Base-by-base conservation (phyloP, 345 rosid genomes). In the Populus pruinosa region DNA sequence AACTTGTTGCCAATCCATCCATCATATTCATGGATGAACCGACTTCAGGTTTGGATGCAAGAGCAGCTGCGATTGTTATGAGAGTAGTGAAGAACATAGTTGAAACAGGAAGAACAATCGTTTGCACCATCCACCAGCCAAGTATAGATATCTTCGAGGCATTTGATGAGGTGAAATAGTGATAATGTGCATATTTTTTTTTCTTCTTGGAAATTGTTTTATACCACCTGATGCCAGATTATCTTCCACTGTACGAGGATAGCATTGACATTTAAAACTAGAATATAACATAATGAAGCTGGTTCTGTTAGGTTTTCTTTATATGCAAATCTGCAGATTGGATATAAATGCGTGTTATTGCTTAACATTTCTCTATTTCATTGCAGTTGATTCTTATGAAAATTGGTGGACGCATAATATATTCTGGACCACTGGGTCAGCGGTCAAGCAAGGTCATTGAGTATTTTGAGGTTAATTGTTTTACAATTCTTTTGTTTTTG, bases 11-110 rank as follows among this genome's bases (percentile, higher is more conserved):
- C 61, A 93, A 91, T 79, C 98, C 96, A 6, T 89, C 91, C 4
- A 85, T 93, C 63, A 87, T 93, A 3, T 93, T 91, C 80, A 93
- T 93, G 98, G 98, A 93, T 76, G 96, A 93, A 77, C 98, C 98
- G 33, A 90, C 98, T 33, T 88, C 98, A 1, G 91, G 98, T 41
- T 78, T 91, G 17, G 96, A 93, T 78, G 98, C 96, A 67, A 86
- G 96, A 84, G 86, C 98, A 25, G 98, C 98, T 8, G 98, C 94
- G 63, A 87, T 93, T 70, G 94, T 91, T 62, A 88, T 93, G 94
- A 81, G 98, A 77, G 93, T 89, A 49, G 94, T 90, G 83, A 93
- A 90, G 83, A 93, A 91, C 70, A 82, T 91, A 0, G 94, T 83
- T 25, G 90, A 90, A 18, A 93, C 93, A 18, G 96, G 96, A 73